Base-by-base conservation (phyloP, 148 eudicot genomes). In the Dysphania ambrosioides region DNA sequence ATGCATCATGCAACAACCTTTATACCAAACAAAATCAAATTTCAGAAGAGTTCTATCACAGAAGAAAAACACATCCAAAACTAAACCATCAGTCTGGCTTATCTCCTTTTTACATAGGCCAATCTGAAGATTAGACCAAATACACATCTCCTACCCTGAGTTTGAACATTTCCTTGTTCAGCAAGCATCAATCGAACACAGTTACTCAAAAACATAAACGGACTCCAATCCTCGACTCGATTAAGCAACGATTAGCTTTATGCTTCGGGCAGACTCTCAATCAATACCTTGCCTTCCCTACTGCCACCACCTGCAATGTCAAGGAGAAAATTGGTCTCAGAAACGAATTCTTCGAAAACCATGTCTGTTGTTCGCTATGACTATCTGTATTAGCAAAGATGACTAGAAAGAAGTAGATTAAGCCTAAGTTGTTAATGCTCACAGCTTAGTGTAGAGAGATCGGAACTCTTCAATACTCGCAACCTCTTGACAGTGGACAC, bases 401-500 rank as follows among this genome's bases (percentile, higher is more conserved):
- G 32, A 12, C 12, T 11, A 69, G 29, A 8, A 12, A n/a, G n/a
- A n/a, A n/a, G n/a, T n/a, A n/a, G n/a, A n/a, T n/a, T n/a, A n/a
- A n/a, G 32, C 13, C 70, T 2, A 51, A 31, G 5, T 21, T 51
- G 55, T 13, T 11, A 7, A 6, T 66, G 82, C 98, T 91, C 75
- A 92, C 98, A 78, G 79, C 75, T 51, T 29, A 94, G 72, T 60
- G 75, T 79, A 24, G 91, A 76, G 12, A 91, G 87, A 13, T 94
- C 98, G 10, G 96, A 90, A 78, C 87, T 94, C 81, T 87, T 94
- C 82, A 91, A 71, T 29, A 94, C 97, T 19, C 97, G 91, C 53
- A 94, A 87, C 80, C 98, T 90, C 88, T 94, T 94, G 71, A 90
- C 97, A 21, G 96, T 87, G 0, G 93, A 90, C 27, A 87, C 87